Percentiles rank a stretch among this genome's conserved stretches.
These are phyloP conservation scores for Vigna nakashimae DNA, from an alignment of 306 rosid genomes.

Conservation along the genomic window DNA sequence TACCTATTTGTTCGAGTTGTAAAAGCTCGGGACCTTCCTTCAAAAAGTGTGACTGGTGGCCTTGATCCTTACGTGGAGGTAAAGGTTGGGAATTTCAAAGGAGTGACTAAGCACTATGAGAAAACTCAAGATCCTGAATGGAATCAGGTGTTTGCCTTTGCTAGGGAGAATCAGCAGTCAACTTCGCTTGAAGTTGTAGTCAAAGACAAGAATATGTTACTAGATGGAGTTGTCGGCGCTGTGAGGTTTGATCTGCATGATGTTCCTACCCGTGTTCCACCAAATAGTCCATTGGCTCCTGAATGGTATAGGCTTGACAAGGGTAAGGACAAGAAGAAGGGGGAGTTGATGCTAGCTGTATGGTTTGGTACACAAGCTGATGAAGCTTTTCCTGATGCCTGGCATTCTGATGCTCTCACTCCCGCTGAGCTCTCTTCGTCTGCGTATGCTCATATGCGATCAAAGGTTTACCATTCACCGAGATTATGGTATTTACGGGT, in stretches of 20 bases:
- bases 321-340: slow-evolving; percentile 66
- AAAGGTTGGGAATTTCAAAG: slow-evolving; percentile 83
- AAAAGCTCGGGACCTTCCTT: slow-evolving; percentile 85
- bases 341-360: slow-evolving; percentile 96
- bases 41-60: slow-evolving; percentile 75
- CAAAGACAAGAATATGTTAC: slow-evolving; percentile 71
- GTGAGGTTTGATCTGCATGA: slow-evolving; percentile 72
- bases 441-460: slow-evolving; percentile 60
- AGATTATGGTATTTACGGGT: slow-evolving; percentile 89
- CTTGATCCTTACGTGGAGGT: slow-evolving; percentile 94
- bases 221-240: slow-evolving; percentile 70
- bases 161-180: slow-evolving; percentile 72
- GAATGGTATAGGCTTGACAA: slow-evolving; percentile 89
- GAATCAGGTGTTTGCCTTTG: slow-evolving; percentile 95
- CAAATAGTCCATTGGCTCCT: slow-evolving; percentile 97
- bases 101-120: slow-evolving; percentile 72
- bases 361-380: slow-evolving; percentile 99
- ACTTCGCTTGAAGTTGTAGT: slow-evolving; percentile 68
- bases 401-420: slow-evolving; percentile 92
- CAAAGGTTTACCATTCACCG: slow-evolving; percentile 94
- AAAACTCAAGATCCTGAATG: slow-evolving; percentile 85
- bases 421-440: slow-evolving; percentile 53
- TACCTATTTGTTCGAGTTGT: slow-evolving; percentile 90
- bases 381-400: slow-evolving; percentile 95
- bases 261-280: slow-evolving; percentile 82